Evolutionary conservation across 2,329 filamentous ascomycete genomes (phyloP).

Genomic region (Annulohypoxylon truncatum): DNA sequence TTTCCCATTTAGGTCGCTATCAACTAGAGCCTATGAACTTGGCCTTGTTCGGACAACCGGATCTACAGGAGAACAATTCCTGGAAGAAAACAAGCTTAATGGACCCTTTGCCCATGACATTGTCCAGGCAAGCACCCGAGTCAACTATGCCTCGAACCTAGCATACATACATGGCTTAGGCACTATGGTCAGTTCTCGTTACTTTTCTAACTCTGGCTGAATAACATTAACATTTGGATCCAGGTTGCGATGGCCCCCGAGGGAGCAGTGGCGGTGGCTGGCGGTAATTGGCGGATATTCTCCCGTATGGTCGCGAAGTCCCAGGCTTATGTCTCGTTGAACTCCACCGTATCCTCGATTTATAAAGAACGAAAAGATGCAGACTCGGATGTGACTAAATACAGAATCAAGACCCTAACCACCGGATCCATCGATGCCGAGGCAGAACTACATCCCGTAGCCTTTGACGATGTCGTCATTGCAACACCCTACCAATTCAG

Average conservation of each 20-base stretch:
- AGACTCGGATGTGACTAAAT: slow-evolving; percentile 57
- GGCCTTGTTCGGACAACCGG: slow-evolving; percentile 75
- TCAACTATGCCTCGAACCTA: slow-evolving; percentile 94
- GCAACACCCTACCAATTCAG: slow-evolving; percentile 87
- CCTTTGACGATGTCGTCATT: slow-evolving; percentile 84
- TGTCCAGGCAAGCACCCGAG: slow-evolving; percentile 88
- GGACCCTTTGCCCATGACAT: slow-evolving; percentile 79
- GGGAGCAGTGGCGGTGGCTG: slow-evolving; percentile 80
- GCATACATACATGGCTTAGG: slow-evolving; percentile 88
- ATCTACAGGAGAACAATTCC: slow-evolving; percentile 77
- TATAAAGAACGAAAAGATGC: slow-evolving; percentile 59
- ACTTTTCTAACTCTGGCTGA: not conserved
- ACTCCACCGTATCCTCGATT: slow-evolving; percentile 75
- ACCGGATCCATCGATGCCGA: slow-evolving; percentile 37
- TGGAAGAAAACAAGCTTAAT: slow-evolving; percentile 75
- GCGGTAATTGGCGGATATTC: slow-evolving; percentile 97
- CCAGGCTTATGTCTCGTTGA: slow-evolving; percentile 69
- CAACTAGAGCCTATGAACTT: slow-evolving; percentile 73
- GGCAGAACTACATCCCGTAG: slow-evolving; percentile 56
- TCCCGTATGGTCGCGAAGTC: slow-evolving; percentile 78
- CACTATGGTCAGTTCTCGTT: slow-evolving; percentile 69
- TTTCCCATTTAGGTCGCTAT: slow-evolving; percentile 86
- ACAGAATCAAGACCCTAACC: slow-evolving; percentile 57
- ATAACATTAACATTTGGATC: not conserved
- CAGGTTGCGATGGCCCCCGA: slow-evolving; percentile 87